Evolutionary conservation across 192 early-diverging fungal species (phyloP).

Genomic region (Coemansia sp.): DNA sequence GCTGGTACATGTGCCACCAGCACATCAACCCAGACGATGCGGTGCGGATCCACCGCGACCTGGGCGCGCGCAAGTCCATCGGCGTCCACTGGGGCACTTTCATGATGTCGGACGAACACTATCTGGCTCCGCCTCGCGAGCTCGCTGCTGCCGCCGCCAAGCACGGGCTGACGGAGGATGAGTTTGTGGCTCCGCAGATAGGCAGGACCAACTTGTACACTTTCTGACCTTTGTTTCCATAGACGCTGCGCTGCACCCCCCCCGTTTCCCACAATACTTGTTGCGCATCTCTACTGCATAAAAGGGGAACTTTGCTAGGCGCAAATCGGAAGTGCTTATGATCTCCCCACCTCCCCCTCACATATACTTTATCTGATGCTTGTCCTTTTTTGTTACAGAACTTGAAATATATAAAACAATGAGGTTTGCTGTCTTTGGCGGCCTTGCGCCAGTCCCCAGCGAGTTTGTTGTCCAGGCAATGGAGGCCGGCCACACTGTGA

Average conservation of each 20-base stretch:
- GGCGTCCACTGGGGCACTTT: constrained; percentile 93
- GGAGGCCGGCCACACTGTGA: constrained; percentile 22
- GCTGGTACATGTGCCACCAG: constrained; percentile 73
- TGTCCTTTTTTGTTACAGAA: not conserved
- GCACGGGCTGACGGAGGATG: constrained; percentile 15
- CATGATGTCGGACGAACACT: constrained; percentile 73
- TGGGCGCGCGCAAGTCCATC: constrained; percentile 63
- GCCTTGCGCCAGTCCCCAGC: constrained; percentile 24
- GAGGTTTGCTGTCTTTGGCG: constrained; percentile 46
- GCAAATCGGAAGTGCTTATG: too few species aligned
- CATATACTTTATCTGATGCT: not conserved
- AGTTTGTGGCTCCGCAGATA: constrained; percentile 45
- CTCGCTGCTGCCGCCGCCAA: constrained; percentile 56
- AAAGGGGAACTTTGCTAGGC: too few species aligned
- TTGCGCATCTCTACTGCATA: too few species aligned
- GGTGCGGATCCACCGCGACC: constrained; percentile 77
- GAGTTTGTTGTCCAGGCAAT: constrained; percentile 37
- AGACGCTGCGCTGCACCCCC: too few species aligned
- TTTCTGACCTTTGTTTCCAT: not conserved
- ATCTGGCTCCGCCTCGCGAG: constrained; percentile 68
- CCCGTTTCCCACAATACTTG: too few species aligned
- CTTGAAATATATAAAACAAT: constrained; percentile 10
- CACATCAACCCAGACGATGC: constrained; percentile 83
- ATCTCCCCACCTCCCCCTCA: too few species aligned
- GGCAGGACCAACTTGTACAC: constrained; percentile 38